Evolutionary conservation across 441 rosid species (phyloP), one percentile per base, ranked within the genome.

Genomic region (Populus hybrid): DNA sequence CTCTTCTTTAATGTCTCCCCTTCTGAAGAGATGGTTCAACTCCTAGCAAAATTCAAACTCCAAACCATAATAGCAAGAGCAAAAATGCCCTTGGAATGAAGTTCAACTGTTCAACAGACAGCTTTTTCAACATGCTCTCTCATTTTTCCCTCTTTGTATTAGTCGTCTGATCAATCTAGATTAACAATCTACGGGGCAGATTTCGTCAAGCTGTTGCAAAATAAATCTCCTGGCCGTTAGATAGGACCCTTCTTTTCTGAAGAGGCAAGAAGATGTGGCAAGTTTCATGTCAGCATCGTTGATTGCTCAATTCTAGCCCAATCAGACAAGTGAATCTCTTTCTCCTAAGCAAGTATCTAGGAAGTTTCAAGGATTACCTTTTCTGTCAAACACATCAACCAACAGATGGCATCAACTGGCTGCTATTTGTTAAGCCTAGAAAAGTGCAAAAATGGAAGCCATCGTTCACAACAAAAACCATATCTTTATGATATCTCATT

Each of bases 391-490:
- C 40, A 59, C 74, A 76, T 76, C 76, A 69, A 57, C 61, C 3
- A 40, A 79, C 88, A 82, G 72, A 61, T 83, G 87, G 79, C 84
- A 18, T 0, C 7, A 50, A 66, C 67, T 7, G 63, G 67, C 72
- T 30, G 69, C 50, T 69, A 16, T 78, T 71, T 5, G 81, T 76
- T 12, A 26, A 46, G 14, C 19, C 14, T 65, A 57, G 76, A 71
- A 90, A 86, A 84, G 84, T 77, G 74, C 10, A 71, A 76, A 78
- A 40, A 65, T 80, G 81, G 82, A 65, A 72, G 71, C 76, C 36
- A 76, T 14, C 16, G 61, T 79, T 79, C 9, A 74, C 18, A 69
- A 72, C 83, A 76, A 76, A 76, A 73, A 67, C 78, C 85, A 36
- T 76, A 81, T 84, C 87, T 82, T 11, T 66, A 66, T 14, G 85